Conservation (phyloP, 768 basidiomycete species). For the Boletus rubescentipes region DNA sequence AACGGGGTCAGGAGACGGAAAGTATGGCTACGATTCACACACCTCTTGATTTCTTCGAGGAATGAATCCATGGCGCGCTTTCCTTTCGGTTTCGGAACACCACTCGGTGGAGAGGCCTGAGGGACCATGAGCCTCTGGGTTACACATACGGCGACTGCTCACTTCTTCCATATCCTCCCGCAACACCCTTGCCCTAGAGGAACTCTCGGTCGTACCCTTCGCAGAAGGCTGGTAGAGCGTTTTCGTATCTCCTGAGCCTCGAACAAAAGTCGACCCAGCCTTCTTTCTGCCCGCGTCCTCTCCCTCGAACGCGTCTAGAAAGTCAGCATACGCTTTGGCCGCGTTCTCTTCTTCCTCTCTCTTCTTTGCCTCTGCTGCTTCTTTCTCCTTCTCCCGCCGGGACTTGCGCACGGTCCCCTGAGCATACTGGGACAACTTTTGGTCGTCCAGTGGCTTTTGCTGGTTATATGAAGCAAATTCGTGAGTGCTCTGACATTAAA, state of each 20-base stretch:
- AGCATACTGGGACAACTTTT: slow-evolving; percentile 82
- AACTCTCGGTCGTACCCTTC: slow-evolving; percentile 29
- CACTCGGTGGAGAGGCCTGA: slow-evolving; percentile 58
- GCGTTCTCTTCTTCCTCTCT: slow-evolving; percentile 80
- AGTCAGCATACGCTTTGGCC: slow-evolving; percentile 79
- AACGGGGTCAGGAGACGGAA: background rate
- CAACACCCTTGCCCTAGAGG: slow-evolving; percentile 32
- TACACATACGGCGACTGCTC: slow-evolving; percentile 19
- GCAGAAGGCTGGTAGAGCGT: slow-evolving; percentile 43
- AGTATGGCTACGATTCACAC: slow-evolving; percentile 9
- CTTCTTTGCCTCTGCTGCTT: slow-evolving; percentile 88
- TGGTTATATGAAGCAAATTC: slow-evolving; percentile 51
- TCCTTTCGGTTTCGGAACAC: slow-evolving; percentile 76
- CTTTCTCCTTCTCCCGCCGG: slow-evolving; percentile 87
- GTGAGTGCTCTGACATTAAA: slow-evolving; percentile 55
- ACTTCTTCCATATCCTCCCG: slow-evolving; percentile 34
- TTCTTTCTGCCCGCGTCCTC: slow-evolving; percentile 55
- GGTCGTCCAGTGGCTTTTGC: slow-evolving; percentile 84
- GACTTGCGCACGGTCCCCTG: slow-evolving; percentile 89
- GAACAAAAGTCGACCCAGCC: slow-evolving; percentile 59
- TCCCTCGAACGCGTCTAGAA: slow-evolving; percentile 80
- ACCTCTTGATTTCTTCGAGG: slow-evolving; percentile 95
- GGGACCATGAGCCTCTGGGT: slow-evolving; percentile 7
- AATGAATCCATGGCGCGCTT: slow-evolving; percentile 97
- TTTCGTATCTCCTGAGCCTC: slow-evolving; percentile 45